Percentiles rank a stretch among this genome's conserved stretches.
Conservation (phyloP, 495 filamentous ascomycete genomes). For the Astrothelium macrocarpum region DNA sequence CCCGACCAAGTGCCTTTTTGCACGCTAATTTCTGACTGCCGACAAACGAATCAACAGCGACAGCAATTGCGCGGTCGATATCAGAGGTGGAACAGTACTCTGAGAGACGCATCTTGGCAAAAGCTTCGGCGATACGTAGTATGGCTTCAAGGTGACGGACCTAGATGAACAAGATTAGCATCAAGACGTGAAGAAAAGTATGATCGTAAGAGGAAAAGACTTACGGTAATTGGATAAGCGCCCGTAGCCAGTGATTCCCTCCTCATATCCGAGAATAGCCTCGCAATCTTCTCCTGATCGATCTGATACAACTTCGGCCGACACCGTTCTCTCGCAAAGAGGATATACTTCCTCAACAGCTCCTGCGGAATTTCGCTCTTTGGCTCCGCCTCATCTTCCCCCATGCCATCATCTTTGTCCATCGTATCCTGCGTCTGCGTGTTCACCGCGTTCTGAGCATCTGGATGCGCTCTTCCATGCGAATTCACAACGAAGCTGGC, state of each 20-base stretch:
- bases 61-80: conserved; percentile 94
- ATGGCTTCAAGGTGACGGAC: conserved; percentile 96
- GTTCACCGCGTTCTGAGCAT: conserved; percentile 38
- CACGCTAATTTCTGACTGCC: conserved; percentile 93
- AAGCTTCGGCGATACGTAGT: conserved; percentile 84
- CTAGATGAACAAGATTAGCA: conserved; percentile 36
- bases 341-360: conserved; percentile 89
- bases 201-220: conserved; percentile 25
- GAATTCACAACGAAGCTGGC: conserved; percentile 92
- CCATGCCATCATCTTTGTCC: conserved; percentile 48
- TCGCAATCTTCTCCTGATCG: conserved; percentile 92
- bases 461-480: conserved; percentile 81
- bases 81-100: conserved; percentile 85
- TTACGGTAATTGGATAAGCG: conserved; percentile 94
- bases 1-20: conserved; percentile 92
- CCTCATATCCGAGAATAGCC: conserved; percentile 93
- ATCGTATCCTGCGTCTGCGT: conserved; percentile 30
- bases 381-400: conserved; percentile 41
- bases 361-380: conserved; percentile 82
- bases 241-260: conserved; percentile 85
- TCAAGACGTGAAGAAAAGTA: not conserved
- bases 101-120: conserved; percentile 90
- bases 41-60: conserved; percentile 93
- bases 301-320: conserved; percentile 93
- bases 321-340: conserved; percentile 87